Evolutionary conservation across 768 basidiomycete species (phyloP), one percentile per base, ranked within the genome.

Genomic region (Psilocybe sp.): DNA sequence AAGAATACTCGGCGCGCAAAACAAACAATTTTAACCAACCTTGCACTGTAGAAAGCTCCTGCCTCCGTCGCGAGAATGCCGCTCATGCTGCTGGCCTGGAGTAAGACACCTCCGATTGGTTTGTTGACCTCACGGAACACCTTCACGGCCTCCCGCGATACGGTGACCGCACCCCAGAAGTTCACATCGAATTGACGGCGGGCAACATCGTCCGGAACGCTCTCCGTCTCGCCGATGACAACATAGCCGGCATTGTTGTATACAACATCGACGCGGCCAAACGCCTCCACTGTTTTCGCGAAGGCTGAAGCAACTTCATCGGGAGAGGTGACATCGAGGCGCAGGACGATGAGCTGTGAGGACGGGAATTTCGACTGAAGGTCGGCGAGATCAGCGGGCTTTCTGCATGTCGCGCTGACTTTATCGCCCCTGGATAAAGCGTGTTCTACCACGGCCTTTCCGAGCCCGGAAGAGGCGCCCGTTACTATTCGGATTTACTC

Each of bases 241-340:
- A 51, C 57, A 40, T 51, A 51, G 1, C 69, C 76, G 4, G 76
- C 76, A 47, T 75, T 77, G 51, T 71, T 78, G 52, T 72, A 68
- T 5, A 78, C 76, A 43, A 77, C 59, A 45, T 78, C 78, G 13
- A 77, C 54, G 28, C 69, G 60, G 4, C 73, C 75, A 58, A 77
- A 78, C 12, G 54, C 55, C 23, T 63, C 58, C 36, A 67, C 51
- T 0, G 69, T 67, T 40, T 54, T 51, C 12, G 53, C 56, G 50
- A 78, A 79, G 0, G 66, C 72, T 5, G 55, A 55, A 8, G 34
- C 52, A 44, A 76, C 68, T 3, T 73, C 65, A 12, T 55, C 50
- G 2, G 49, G 51, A 16, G 56, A 50, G 16, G 60, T 67, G 36
- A 78, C 74, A 47, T 80, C 75, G 39, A 76, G 59, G 6, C 72